These are phyloP conservation scores for Azolla pinnata DNA, from an alignment of 75 land plant genomes.

Conservation along the genomic window DNA sequence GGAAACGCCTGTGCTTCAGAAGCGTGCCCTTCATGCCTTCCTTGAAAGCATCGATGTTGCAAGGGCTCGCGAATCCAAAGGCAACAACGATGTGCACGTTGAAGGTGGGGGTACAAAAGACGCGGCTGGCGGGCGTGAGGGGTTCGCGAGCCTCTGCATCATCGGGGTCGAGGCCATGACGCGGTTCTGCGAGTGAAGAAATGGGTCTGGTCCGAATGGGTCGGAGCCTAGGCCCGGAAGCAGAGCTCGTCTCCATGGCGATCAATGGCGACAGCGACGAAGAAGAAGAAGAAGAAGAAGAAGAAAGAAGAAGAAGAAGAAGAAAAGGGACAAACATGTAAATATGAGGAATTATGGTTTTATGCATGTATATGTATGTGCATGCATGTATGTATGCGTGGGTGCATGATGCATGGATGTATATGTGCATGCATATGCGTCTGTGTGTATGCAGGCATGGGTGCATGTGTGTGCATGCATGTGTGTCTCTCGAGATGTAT, in stretches of 20 bases:
- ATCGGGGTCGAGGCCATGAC: not conserved
- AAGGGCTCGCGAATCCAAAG: conserved; percentile 25
- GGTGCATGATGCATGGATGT: not conserved
- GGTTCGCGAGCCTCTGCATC: conserved; percentile 27
- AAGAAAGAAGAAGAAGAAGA: no score
- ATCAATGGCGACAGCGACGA: no score
- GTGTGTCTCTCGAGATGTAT: not conserved
- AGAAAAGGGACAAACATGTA: no score
- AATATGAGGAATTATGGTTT: no score
- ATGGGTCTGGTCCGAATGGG: not conserved
- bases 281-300: no score
- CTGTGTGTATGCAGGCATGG: not conserved
- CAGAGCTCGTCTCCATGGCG: no score
- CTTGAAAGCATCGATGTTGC: conserved; percentile 25
- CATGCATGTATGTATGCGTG: not conserved
- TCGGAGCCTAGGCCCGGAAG: not conserved
- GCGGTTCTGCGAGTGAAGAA: not conserved
- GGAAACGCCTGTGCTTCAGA: conserved; percentile 64
- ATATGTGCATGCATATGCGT: not conserved
- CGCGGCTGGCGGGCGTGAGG: conserved; percentile 47
- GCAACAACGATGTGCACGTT: conserved; percentile 42
- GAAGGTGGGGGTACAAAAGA: conserved; percentile 37
- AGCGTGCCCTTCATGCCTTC: conserved; percentile 33
- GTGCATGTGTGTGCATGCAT: not conserved
- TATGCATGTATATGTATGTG: not conserved